Evolutionary conservation across 2,329 filamentous ascomycete genomes (phyloP).

Genomic region (Verticillium klebahnii): DNA sequence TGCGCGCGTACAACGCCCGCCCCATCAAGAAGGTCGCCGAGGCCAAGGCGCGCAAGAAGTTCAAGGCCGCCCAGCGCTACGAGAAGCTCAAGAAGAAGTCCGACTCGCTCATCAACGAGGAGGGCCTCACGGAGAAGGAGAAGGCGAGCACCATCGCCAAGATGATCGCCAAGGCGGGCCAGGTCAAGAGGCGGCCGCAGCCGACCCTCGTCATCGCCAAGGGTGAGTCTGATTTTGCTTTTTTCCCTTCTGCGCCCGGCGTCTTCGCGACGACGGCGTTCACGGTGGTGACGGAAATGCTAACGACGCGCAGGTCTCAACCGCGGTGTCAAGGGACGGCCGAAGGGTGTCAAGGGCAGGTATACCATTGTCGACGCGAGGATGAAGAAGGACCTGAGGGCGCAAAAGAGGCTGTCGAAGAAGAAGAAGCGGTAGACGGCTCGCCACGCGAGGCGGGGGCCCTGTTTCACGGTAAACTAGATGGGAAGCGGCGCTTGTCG

Average conservation of each 20-base stretch:
- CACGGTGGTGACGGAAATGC: background rate
- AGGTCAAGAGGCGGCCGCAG: conserved; percentile 79
- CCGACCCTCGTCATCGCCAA: conserved; percentile 86
- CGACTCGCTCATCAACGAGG: conserved; percentile 82
- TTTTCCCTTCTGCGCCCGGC: background rate
- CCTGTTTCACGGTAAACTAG: background rate
- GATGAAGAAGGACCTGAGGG: conserved; percentile 94
- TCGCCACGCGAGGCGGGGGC: background rate
- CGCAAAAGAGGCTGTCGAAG: conserved; percentile 70
- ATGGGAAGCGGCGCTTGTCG: background rate
- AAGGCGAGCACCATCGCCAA: conserved; percentile 82
- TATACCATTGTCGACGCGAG: conserved; percentile 96
- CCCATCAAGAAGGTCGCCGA: conserved; percentile 99
- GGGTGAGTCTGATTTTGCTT: conserved; percentile 37
- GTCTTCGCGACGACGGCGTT: background rate
- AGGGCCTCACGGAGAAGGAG: conserved; percentile 92
- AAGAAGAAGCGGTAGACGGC: conserved; percentile 40
- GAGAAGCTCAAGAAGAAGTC: conserved; percentile 98
- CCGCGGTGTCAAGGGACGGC: conserved; percentile 78
- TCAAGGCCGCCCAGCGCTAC: conserved; percentile 82
- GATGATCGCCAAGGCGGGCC: conserved; percentile 74
- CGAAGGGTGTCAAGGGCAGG: conserved; percentile 87
- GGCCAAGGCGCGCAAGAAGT: conserved; percentile 94
- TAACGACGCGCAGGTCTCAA: conserved; percentile 43
- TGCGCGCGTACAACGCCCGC: conserved; percentile 85